phyloP scores from a whole-genome alignment of 192 early-diverging fungal species.

The Neocallimastix lanati region DNA sequence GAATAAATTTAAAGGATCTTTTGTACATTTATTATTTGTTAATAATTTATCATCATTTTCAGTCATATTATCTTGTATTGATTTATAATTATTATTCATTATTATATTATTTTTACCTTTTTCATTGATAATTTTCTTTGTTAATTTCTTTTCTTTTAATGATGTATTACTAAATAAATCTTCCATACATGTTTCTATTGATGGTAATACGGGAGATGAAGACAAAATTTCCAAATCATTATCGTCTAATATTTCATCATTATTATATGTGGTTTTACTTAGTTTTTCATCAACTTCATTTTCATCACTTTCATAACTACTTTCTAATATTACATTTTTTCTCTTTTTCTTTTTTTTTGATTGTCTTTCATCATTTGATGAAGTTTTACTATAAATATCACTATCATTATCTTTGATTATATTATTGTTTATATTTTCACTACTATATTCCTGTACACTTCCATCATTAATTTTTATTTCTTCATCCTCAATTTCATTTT shows the following conservation, averaged over 20 bases:
- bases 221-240: not conserved
- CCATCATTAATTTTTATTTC: no score
- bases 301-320: not conserved
- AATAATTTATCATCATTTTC: not conserved
- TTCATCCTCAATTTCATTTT: no score
- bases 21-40: not conserved
- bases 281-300: not conserved
- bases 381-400: no score
- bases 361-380: not conserved
- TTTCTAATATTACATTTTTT: not conserved
- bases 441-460: no score
- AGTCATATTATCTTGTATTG: not conserved
- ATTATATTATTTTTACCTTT: not conserved
- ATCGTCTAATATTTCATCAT: not conserved
- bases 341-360: not conserved
- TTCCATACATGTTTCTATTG: not conserved
- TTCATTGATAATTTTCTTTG: not conserved
- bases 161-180: not conserved
- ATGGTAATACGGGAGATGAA: not conserved
- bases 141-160: not conserved
- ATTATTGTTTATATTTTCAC: no score
- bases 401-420: no score
- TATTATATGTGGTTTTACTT: not conserved
- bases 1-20: not conserved
- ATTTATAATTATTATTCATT: no score